Percentiles rank a stretch among this genome's conserved stretches.
Evolutionary conservation across 202 grass and related monocot genomes (phyloP).

Genomic region (Tripidium arundinaceum): DNA sequence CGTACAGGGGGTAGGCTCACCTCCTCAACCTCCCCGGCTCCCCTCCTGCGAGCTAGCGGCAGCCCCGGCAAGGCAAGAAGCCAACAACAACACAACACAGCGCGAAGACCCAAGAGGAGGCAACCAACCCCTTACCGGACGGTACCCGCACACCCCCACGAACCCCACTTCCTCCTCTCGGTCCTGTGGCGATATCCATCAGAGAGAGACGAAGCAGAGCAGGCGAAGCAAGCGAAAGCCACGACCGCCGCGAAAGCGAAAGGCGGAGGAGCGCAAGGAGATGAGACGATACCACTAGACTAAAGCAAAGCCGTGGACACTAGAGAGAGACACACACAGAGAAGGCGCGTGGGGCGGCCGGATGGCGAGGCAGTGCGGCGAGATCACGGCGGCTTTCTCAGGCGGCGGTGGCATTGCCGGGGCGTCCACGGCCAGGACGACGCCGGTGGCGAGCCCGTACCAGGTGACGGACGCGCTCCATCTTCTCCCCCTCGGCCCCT

Average conservation of each 20-base stretch:
- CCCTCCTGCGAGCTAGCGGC: too few relatives aligned
- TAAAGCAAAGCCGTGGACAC: conserved; percentile 2
- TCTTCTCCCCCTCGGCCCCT: too few relatives aligned
- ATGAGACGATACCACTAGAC: conserved; percentile 11
- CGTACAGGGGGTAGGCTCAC: neutral
- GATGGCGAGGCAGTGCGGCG: conserved; percentile 45
- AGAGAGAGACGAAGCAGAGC: conserved; percentile 28
- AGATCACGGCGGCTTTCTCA: conserved; percentile 38
- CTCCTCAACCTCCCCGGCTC: neutral
- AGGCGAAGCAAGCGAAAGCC: conserved; percentile 30
- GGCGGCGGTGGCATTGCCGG: conserved; percentile 32
- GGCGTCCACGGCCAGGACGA: neutral
- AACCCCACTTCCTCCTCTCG: neutral
- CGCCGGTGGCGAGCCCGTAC: conserved; percentile 40
- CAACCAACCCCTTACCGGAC: neutral
- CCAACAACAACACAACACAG: neutral
- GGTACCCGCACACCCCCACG: conserved; percentile 16
- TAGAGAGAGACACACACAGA: neutral
- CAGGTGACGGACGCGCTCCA: conserved; percentile 25
- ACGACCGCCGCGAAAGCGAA: conserved; percentile 41
- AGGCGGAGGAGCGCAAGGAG: neutral
- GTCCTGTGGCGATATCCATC: neutral
- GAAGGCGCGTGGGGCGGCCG: neutral
- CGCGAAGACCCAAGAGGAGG: neutral
- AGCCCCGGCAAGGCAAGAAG: neutral